Evolutionary conservation across 2,329 filamentous ascomycete species (phyloP), one percentile per base, ranked within the genome.

Genomic region (Acephala macrosclerotiorum): DNA sequence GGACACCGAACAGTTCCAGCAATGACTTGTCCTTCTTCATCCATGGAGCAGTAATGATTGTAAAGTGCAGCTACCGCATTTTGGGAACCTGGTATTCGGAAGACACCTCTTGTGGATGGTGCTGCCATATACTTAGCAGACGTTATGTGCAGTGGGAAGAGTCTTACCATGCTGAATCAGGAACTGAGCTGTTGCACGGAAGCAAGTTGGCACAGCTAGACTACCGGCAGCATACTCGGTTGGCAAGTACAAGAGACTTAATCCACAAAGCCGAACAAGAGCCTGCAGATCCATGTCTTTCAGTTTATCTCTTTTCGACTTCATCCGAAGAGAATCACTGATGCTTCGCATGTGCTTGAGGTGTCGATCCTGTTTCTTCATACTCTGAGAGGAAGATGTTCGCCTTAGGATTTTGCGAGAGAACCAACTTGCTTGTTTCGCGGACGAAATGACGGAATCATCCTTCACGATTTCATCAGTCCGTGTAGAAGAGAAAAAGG

Each of bases 181-280:
- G 74, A 87, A 84, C 68, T 90, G 86, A n/a, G 85, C 87, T 9
- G 86, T 88, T 11, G 89, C 89, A 53, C 89, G 86, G 58, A 91
- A 81, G 69, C 89, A 90, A 3, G 89, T 90, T 9, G 89, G 89
- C 35, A 91, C 77, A 20, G 85, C 78, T 29, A 91, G 77, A 26
- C 84, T 83, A 20, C 83, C 81, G 0, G 87, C 83, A 3, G 87
- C 80, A 70, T 89, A 86, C 61, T 88, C 87, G 2, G 80, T 70
- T 0, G 88, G 88, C 9, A 91, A 78, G 70, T 88, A 86, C 57
- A 91, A 77, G 35, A 85, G 77, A 73, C 87, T 89, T 74, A 86
- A 87, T 42, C 89, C 89, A 69, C 87, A 88, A 35, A 91, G 76
- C 12, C 87, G 83, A 20, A 90, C 83, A 70, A 91, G 82, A n/a